Evolutionary conservation across 106 monocot genomes (phyloP), one percentile per base, ranked within the genome.

Genomic region (Xerophyta viscosa): DNA sequence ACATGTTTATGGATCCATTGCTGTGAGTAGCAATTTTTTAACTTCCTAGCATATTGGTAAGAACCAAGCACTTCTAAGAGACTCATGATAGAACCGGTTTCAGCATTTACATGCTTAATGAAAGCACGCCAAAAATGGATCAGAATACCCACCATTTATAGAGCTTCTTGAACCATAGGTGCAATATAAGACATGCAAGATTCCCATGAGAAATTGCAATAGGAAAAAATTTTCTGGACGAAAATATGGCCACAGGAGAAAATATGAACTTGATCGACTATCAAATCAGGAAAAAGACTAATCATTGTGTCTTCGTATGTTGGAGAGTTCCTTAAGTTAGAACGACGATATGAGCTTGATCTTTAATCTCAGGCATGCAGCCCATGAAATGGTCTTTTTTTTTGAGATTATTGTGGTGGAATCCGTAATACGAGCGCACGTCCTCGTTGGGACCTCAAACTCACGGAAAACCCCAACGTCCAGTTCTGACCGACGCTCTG

Each of bases 171-270:
- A 75, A 45, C 52, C 78, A 71, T 84, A 94, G 57, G 80, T 88
- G 55, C 88, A 94, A 78, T 94, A 88, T 84, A 94, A 39, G 61
- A 27, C 46, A 73, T 62, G 26, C 81, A 80, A 48, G 94, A 88
- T 17, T 88, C 19, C 94, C 94, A 48, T 68, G 62, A 54, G 78
- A 64, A 64, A 94, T 61, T 50, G 71, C 72, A 54, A 94, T 64
- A 27, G 94, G 94, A 94, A 70, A 62, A 94, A 76, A 59, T 73
- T 88, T 54, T 88, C 94, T 47, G 94, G 93, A 68, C 84, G 88
- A 44, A 94, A 58, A 94, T 88, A 69, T 94, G 94, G 52, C 68
- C 77, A 64, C 94, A 88, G 8, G 84, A 81, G 64, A 84, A 94
- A 52, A 94, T 78, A 41, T 67, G 76, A 3, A 94, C 51, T 66